Percentiles rank a stretch among this genome's conserved stretches.
Conservation (phyloP, 371 early-diverging fungal species). For the Mucor plumbeus region DNA sequence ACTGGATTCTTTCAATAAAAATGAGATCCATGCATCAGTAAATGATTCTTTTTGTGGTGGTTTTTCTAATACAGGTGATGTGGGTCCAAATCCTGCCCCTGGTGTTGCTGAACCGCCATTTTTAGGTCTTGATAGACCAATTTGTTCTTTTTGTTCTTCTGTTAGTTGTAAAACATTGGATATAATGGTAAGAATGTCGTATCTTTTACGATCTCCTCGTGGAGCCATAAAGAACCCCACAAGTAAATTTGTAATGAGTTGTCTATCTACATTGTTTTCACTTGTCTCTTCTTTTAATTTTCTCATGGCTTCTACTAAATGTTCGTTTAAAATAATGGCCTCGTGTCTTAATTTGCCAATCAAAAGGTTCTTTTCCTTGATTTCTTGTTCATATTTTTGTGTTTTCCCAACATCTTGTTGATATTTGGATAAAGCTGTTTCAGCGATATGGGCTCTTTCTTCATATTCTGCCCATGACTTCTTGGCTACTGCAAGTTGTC, state of each 20-base stretch:
- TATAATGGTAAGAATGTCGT: constrained; percentile 87
- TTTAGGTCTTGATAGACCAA: constrained; percentile 74
- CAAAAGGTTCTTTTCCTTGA: constrained; percentile 73
- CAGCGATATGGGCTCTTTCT: constrained; percentile 63
- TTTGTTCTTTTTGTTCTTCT: constrained; percentile 87
- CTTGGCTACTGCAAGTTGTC: constrained; percentile 59
- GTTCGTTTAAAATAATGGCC: constrained; percentile 83
- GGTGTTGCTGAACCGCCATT: constrained; percentile 13
- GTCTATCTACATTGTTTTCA: constrained; percentile 85
- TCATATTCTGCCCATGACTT: constrained; percentile 64
- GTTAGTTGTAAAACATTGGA: constrained; percentile 84
- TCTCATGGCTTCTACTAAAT: constrained; percentile 85
- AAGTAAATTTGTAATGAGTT: constrained; percentile 84
- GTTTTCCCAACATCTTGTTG: constrained; percentile 65
- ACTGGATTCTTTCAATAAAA: constrained; percentile 73
- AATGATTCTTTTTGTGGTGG: constrained; percentile 68
- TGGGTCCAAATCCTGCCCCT: constrained; percentile 15
- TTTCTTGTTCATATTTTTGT: constrained; percentile 71
- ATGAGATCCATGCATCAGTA: constrained; percentile 89
- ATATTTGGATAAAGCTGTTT: constrained; percentile 61
- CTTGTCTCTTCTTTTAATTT: constrained; percentile 78
- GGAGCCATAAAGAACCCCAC: constrained; percentile 85
- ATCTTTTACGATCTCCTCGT: constrained; percentile 87
- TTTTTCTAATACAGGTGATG: constrained; percentile 34
- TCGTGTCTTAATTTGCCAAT: constrained; percentile 86